A percentile compares a stretch with the other conserved stretches of the same genome.
These are phyloP conservation scores for Apium graveolens DNA, from an alignment of 129 eudicot genomes.

Conservation along the genomic window DNA sequence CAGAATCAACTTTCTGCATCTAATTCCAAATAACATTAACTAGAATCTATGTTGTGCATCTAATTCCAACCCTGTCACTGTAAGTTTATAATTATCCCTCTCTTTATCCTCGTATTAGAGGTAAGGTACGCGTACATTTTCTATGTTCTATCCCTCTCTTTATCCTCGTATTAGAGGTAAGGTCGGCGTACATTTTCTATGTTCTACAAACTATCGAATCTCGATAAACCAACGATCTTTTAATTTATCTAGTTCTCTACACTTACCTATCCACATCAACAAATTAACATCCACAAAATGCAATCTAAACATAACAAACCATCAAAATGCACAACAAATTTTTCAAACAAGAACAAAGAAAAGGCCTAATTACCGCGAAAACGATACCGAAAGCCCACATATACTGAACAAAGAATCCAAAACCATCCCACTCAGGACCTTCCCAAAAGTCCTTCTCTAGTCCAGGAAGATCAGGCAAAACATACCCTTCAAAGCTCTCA, in stretches of 20 bases:
- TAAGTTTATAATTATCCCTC: neutral
- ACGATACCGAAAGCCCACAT: conserved; percentile 94
- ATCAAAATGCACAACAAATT: neutral
- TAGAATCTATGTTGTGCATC: too few relatives aligned
- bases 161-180: neutral
- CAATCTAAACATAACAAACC: neutral
- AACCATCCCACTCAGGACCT: conserved; percentile 86
- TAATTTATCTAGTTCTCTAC: neutral
- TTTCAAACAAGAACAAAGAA: neutral
- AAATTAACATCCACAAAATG: neutral
- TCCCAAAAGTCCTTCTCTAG: conserved; percentile 76
- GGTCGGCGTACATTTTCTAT: neutral
- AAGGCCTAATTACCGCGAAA: conserved; percentile 51
- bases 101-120: neutral
- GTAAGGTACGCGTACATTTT: neutral
- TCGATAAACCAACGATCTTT: neutral
- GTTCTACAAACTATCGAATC: neutral
- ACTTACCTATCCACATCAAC: neutral
- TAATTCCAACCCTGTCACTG: neutral
- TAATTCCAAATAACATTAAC: neutral
- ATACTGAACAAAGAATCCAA: conserved; percentile 81
- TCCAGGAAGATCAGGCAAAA: conserved; percentile 79
- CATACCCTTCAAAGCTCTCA: conserved; percentile 60
- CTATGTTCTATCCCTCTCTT: neutral
- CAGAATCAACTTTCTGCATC: neutral